Evolutionary conservation across 2,329 filamentous ascomycete species (phyloP).

Genomic region (Apiospora saccharicola): DNA sequence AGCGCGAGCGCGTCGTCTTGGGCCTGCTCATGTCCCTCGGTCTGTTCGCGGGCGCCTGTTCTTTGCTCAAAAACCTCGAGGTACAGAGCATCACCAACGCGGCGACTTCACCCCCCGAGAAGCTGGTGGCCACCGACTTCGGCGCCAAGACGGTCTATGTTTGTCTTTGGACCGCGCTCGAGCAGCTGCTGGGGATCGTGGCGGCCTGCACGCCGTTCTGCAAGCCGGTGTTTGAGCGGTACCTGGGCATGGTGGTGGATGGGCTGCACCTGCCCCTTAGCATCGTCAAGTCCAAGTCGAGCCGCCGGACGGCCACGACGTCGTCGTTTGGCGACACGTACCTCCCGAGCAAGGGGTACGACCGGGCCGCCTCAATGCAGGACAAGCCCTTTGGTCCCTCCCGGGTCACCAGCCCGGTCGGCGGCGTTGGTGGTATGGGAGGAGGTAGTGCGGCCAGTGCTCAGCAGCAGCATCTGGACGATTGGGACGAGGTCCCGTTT

Average conservation of each 20-base stretch:
- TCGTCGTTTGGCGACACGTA: background rate
- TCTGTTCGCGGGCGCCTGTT: conserved; percentile 17
- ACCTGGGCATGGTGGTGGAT: background rate
- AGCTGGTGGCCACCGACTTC: background rate
- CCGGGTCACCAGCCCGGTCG: background rate
- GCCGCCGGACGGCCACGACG: background rate
- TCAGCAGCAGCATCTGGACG: background rate
- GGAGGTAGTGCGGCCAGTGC: background rate
- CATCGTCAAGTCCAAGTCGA: background rate
- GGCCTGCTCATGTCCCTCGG: conserved; percentile 21
- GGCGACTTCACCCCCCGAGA: background rate
- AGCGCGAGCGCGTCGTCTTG: conserved; percentile 6
- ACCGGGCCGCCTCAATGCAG: background rate
- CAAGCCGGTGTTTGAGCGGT: conserved; percentile 20
- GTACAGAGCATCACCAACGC: background rate
- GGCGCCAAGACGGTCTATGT: background rate
- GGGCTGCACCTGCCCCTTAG: background rate
- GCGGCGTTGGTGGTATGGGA: background rate
- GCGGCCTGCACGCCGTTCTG: conserved; percentile 22
- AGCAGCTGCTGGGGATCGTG: conserved; percentile 12
- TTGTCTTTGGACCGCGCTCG: conserved; percentile 13
- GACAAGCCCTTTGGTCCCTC: background rate
- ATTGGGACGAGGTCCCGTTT: background rate
- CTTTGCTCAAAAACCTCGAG: conserved; percentile 10
- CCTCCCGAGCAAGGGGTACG: background rate